Evolutionary conservation across 2,329 filamentous ascomycete genomes (phyloP).

Genomic region (Hymenotorrendiella dingleyae): DNA sequence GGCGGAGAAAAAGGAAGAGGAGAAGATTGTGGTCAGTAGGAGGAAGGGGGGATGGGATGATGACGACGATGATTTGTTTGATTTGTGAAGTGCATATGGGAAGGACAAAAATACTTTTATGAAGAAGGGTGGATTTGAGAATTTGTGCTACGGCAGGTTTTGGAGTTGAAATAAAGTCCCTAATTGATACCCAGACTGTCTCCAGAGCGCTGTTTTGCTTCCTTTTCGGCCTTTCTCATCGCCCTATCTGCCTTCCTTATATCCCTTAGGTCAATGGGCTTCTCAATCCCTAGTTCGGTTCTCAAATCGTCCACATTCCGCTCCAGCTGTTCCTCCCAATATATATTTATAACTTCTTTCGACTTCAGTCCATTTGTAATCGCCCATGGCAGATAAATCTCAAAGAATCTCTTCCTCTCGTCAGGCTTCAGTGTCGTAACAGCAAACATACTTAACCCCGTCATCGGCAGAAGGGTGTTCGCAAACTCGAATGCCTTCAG

Average conservation of each 20-base stretch:
- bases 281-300: constrained; percentile 72
- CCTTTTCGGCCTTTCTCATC: constrained; percentile 60
- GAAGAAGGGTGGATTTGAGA: constrained; percentile 1
- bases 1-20: constrained; percentile 67
- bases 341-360: constrained; percentile 87
- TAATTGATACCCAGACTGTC: constrained; percentile 27
- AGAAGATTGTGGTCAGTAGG: constrained; percentile 81
- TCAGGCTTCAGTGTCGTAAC: constrained; percentile 56
- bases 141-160: constrained; percentile 1
- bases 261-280: constrained; percentile 76
- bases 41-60: constrained; percentile 82
- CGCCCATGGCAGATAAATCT: constrained; percentile 84
- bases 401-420: constrained; percentile 62
- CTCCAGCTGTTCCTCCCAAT: constrained; percentile 93
- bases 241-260: constrained; percentile 67
- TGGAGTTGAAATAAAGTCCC: neutral
- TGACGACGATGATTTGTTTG: constrained; percentile 69
- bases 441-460: constrained; percentile 76
- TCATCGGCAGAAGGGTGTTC: constrained; percentile 93
- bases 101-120: neutral
- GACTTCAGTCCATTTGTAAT: constrained; percentile 69
- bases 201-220: constrained; percentile 32
- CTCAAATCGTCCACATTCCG: constrained; percentile 75
- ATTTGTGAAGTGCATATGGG: constrained; percentile 38
- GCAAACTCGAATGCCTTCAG: constrained; percentile 97